Evolutionary conservation across 225 moss, liverwort and hornwort genomes (phyloP), one percentile per base, ranked within the genome.

Genomic region (Thuidium tamariscinum): DNA sequence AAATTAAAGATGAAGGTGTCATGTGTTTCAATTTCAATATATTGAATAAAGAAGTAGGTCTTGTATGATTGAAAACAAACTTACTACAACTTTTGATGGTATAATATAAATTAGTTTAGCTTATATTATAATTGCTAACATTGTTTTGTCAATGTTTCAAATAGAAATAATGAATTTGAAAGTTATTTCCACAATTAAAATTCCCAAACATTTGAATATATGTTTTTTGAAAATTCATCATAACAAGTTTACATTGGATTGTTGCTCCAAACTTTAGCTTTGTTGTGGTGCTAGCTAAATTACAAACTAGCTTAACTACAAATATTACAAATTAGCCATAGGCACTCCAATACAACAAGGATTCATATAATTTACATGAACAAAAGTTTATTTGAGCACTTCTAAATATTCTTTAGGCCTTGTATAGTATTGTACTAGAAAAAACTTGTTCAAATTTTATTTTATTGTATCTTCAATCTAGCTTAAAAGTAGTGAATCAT

Each of bases 51-150:
- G 11, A 21, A 1, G 2, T 11, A 66, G 3, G 3, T 21, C 21
- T 66, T 6, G 11, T 12, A 36, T 65, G 1, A 12, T 21, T 66
- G 21, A 36, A 36, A 21, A 66, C 0, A 0, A 5, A n/a, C 3
- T n/a, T n/a, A n/a, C 1, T 18, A 19, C 1, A 65, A 9, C 65
- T 65, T n/a, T 61, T 5, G 3, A 65, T n/a, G 19, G 10, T 10
- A 10, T 3, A 0, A 3, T 19, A 2, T 10, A n/a, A 0, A 19
- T 65, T 10, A 3, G 10, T 66, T 37, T 12, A 37, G 11, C 3
- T 20, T 66, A 20, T 20, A 21, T 44, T 9, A n/a, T 44, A 44
- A 36, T 6, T 21, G 20, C 6, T 36, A 21, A 2, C 3, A 66
- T 36, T 66, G 11, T 36, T 36, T 2, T 23, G 13, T 69, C 4